Conservation (phyloP, 1,284 basidiomycete genomes). For the Rhodotorula sp. region DNA sequence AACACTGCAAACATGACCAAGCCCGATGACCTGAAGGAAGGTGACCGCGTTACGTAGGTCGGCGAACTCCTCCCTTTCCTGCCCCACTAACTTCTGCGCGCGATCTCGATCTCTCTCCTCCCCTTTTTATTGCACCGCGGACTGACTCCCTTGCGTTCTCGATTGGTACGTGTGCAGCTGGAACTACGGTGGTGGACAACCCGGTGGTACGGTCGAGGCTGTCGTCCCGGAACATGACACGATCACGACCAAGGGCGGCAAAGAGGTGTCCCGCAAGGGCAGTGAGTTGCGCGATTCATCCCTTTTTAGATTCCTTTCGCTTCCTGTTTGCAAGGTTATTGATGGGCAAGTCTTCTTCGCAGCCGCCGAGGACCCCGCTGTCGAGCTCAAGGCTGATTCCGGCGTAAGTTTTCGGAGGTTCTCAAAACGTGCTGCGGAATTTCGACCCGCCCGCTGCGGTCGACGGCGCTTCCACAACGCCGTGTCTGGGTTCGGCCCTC, state of each 20-base stretch:
- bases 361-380: slow-evolving; percentile 36
- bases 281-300: slow-evolving; percentile 3
- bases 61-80: not conserved
- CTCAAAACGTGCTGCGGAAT: not conserved
- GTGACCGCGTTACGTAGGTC: slow-evolving; percentile 12
- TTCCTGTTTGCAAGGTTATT: rapidly evolving
- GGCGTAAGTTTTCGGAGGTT: slow-evolving; percentile 14
- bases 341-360: not conserved
- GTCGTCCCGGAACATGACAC: slow-evolving; percentile 33
- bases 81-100: not conserved
- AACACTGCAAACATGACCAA: slow-evolving; percentile 8
- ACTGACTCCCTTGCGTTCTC: no score
- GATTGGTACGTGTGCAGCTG: not conserved
- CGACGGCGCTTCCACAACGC: no score
- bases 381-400: slow-evolving; percentile 31
- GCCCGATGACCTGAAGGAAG: slow-evolving; percentile 13
- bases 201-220: slow-evolving; percentile 21
- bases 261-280: slow-evolving; percentile 34
- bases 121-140: not conserved
- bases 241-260: slow-evolving; percentile 31
- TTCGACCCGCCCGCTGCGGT: no score
- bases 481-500: no score
- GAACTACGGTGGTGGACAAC: slow-evolving; percentile 29
- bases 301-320: no score
- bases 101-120: not conserved